Percentiles rank a stretch among this genome's conserved stretches.
phyloP scores from a whole-genome alignment of 306 rosid genomes.

The Malus domestica region DNA sequence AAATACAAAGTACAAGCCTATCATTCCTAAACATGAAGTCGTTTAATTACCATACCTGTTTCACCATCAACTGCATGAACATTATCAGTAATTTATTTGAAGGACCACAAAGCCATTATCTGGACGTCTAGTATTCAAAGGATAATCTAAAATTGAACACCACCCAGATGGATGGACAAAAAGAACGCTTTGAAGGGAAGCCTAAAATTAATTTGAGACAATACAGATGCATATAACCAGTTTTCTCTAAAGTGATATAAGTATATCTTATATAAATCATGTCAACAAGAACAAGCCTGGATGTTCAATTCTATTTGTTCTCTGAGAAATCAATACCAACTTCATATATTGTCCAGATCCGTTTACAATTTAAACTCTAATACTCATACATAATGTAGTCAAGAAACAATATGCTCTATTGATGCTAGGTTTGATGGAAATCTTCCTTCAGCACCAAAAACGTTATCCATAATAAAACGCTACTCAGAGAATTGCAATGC shows the following conservation, averaged over 20 bases:
- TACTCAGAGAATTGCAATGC: neutral
- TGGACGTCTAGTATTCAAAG: neutral
- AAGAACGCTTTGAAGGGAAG: neutral
- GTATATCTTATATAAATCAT: neutral
- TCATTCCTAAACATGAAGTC: neutral
- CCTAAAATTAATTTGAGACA: neutral
- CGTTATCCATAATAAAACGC: neutral
- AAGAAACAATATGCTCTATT: neutral
- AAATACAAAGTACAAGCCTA: neutral
- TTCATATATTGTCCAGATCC: neutral
- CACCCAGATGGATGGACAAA: neutral
- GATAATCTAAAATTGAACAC: neutral
- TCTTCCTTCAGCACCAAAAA: neutral
- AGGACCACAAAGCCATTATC: neutral
- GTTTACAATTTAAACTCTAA: neutral
- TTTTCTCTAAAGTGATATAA: neutral
- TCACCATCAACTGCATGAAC: neutral
- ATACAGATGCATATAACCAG: neutral
- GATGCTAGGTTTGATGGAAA: neutral
- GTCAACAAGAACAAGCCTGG: neutral
- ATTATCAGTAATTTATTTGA: neutral
- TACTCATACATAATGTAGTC: neutral
- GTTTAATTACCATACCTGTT: neutral
- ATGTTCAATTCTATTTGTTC: neutral
- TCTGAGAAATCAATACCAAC: neutral